Conservation (phyloP, 2,329 filamentous ascomycete genomes). For the Dryadomyces quercivorus region DNA sequence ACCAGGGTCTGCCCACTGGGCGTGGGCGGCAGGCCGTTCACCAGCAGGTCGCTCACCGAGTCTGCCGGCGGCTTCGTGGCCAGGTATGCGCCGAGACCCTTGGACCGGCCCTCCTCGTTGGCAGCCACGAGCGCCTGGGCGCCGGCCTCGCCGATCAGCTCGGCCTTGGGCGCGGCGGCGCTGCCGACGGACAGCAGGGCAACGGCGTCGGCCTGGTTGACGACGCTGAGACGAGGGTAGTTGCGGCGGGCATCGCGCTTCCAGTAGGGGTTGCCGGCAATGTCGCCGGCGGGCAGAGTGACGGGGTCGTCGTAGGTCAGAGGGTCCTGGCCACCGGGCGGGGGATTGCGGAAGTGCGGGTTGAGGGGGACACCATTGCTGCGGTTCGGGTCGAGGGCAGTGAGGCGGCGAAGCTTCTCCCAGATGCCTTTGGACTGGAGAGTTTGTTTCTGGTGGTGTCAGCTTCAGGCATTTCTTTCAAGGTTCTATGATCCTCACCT, state of each 20-base stretch:
- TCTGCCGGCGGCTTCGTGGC: slow-evolving; percentile 40
- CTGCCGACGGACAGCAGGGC: slow-evolving; percentile 77
- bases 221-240: slow-evolving; percentile 69
- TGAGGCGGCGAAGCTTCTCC: slow-evolving; percentile 64
- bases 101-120: slow-evolving; percentile 60
- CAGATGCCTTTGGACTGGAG: slow-evolving; percentile 82
- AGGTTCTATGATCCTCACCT: slow-evolving; percentile 41
- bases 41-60: slow-evolving; percentile 47
- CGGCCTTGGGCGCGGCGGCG: slow-evolving; percentile 66
- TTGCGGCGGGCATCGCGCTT: slow-evolving; percentile 77
- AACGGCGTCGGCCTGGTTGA: slow-evolving; percentile 76
- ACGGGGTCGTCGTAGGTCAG: slow-evolving; percentile 68
- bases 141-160: slow-evolving; percentile 55
- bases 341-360: slow-evolving; percentile 78
- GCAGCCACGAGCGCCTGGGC: slow-evolving; percentile 59
- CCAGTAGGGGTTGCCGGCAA: slow-evolving; percentile 92
- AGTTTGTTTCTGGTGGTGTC: slow-evolving; percentile 73
- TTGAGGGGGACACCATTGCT: slow-evolving; percentile 90
- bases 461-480: too few relatives aligned
- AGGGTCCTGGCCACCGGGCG: slow-evolving; percentile 63
- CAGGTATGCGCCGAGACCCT: slow-evolving; percentile 61
- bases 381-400: slow-evolving; percentile 76
- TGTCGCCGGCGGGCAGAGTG: slow-evolving; percentile 70
- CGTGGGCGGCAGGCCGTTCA: slow-evolving; percentile 72
- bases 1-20: slow-evolving; percentile 56